A percentile compares a stretch with the other conserved stretches of the same genome.
Conservation (phyloP, 495 filamentous ascomycete genomes). For the Talaromyces stipitatus region DNA sequence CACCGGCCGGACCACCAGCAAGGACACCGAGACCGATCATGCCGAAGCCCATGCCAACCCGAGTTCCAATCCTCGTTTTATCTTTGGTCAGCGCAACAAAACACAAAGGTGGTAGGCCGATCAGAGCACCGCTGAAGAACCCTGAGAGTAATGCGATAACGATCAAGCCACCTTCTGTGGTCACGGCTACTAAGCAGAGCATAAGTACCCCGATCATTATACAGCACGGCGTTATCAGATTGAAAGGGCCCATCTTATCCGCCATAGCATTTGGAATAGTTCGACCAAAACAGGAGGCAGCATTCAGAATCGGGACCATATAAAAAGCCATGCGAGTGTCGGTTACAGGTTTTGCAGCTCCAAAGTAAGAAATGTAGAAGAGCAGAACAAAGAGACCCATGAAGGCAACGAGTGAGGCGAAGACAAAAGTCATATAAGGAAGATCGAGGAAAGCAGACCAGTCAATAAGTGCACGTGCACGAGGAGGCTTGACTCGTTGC, state of each 20-base stretch:
- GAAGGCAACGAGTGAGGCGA: constrained; percentile 30
- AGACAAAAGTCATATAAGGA: constrained; percentile 20
- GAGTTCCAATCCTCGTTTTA: not conserved
- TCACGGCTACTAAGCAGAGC: not conserved
- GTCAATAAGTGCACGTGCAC: not conserved
- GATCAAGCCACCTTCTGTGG: not conserved
- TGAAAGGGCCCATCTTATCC: not conserved
- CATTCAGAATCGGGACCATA: constrained; percentile 23
- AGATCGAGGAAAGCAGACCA: not conserved
- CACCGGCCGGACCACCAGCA: constrained; percentile 21
- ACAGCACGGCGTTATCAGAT: not conserved
- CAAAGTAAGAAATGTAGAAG: constrained; percentile 55
- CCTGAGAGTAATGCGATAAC: not conserved
- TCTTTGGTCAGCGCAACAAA: constrained; percentile 3
- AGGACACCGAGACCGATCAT: constrained; percentile 17
- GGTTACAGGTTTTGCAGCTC: constrained; percentile 42
- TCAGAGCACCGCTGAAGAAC: not conserved
- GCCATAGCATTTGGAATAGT: constrained; percentile 15
- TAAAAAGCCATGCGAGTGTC: constrained; percentile 37
- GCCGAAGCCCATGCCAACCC: constrained; percentile 13
- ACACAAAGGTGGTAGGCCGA: constrained; percentile 12
- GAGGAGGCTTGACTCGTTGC: not conserved
- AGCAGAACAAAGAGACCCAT: constrained; percentile 48
- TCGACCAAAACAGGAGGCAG: constrained; percentile 19
- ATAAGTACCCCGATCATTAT: not conserved